Evolutionary conservation across 2,329 filamentous ascomycete species (phyloP), one percentile per base, ranked within the genome.

Genomic region (Fusarium stilboides): DNA sequence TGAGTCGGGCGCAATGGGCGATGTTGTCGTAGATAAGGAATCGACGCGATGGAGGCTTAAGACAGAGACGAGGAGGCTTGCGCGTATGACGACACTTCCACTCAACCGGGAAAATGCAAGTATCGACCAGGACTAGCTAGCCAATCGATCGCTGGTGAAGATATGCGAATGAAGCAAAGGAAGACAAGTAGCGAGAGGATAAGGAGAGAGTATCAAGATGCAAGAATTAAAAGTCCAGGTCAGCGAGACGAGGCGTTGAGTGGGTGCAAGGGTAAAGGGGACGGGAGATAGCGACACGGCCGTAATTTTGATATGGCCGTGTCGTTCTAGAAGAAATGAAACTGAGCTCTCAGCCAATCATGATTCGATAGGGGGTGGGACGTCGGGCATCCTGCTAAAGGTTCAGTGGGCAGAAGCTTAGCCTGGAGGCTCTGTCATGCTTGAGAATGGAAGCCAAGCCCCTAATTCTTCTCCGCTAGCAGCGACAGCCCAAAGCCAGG

Each of bases 201-300:
- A 40, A 42, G 36, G 33, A 49, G 39, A 50, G 43, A 39, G 34
- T 20, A 40, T 34, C 24, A 12, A 8, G 62, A 57, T 46, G 67
- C 20, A 42, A 49, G 67, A 70, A 62, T 54, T 51, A 57, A 54
- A 63, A 64, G 50, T 68, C 43, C 46, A 46, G 36, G 53, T 39
- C n/a, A 60, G 45, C 20, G 40, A 28, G 40, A 40, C 20, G 51
- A 66, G 52, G 50, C 37, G 51, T 65, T 34, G 52, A 52, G 39
- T 52, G 65, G 50, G 43, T 43, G 62, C 57, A 63, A 54, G 67
- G 66, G 47, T 67, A 63, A 62, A 67, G 57, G 64, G 51, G 40
- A 43, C 28, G 28, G 28, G 56, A 34, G 67, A 68, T 43, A 43
- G 36, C 42, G 54, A 63, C 28, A 37, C 40, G 14, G 34, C 20